phyloP scores from a whole-genome alignment of 108 stramenopile species.

The Aurantiochytrium sp. region DNA sequence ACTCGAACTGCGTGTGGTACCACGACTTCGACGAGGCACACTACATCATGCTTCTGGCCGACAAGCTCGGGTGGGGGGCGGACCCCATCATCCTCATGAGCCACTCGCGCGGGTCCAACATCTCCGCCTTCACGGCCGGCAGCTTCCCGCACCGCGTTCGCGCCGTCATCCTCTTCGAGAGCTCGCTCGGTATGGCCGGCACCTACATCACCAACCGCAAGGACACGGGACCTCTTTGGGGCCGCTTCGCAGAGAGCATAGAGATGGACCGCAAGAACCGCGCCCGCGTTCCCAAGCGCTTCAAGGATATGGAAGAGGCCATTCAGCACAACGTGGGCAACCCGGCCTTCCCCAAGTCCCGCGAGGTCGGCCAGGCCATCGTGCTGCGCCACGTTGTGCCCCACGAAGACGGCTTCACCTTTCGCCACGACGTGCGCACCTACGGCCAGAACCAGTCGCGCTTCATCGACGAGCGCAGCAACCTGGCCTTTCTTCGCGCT shows the following conservation, averaged over 20 bases:
- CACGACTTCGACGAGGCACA: not conserved
- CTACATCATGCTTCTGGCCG: not conserved
- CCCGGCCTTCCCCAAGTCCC: not conserved
- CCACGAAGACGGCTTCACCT: not conserved
- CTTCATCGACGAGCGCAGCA: not conserved
- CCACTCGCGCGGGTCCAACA: not conserved
- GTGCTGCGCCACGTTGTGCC: not conserved
- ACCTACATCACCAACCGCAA: not conserved
- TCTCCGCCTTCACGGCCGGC: not conserved
- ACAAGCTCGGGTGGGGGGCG: not conserved
- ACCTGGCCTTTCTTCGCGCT: not conserved
- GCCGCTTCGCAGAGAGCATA: not conserved
- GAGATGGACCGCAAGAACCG: not conserved
- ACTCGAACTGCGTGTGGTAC: not conserved
- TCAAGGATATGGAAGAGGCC: not conserved
- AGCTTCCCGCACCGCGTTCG: not conserved
- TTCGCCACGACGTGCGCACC: slow-evolving; percentile 2
- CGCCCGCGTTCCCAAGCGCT: not conserved
- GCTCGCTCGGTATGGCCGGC: slow-evolving; percentile 2
- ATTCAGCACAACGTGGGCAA: not conserved
- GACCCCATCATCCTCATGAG: not conserved
- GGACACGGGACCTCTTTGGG: not conserved
- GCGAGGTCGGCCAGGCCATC: not conserved
- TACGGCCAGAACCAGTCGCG: slow-evolving; percentile 21
- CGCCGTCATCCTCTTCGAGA: not conserved